These are phyloP conservation scores for Leucaena leucocephala DNA, from an alignment of 306 rosid genomes.

Conservation along the genomic window DNA sequence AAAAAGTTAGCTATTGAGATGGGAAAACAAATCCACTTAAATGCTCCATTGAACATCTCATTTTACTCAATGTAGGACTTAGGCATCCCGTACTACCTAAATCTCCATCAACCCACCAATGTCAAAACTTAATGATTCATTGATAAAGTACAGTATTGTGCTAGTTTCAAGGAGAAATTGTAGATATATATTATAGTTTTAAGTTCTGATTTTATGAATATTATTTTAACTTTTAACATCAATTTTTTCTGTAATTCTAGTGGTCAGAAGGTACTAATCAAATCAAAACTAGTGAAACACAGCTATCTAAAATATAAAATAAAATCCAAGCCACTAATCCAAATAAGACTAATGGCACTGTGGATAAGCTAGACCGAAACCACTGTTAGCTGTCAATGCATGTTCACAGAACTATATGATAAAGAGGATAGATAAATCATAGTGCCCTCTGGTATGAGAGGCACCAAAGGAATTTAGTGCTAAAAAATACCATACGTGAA, in stretches of 20 bases:
- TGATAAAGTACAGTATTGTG: not conserved
- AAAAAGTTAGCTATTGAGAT: not conserved
- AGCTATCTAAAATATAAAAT: not conserved
- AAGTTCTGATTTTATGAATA: constrained; percentile 9
- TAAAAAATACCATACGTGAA: not conserved
- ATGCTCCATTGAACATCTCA: not conserved
- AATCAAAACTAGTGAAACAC: constrained; percentile 2
- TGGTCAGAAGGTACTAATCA: not conserved
- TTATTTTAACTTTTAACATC: not conserved
- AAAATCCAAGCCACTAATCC: not conserved
- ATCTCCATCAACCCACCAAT: not conserved
- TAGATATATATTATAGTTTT: not conserved
- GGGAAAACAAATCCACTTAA: not conserved
- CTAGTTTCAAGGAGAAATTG: not conserved
- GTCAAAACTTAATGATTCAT: not conserved
- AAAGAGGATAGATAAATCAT: not conserved
- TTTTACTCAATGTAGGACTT: not conserved
- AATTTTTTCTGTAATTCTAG: not conserved
- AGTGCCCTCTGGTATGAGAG: not conserved
- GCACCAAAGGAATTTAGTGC: not conserved
- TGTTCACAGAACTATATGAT: not conserved
- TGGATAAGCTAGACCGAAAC: not conserved
- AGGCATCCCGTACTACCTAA: not conserved
- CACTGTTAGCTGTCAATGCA: not conserved
- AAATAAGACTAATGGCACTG: not conserved